Evolutionary conservation across 208 protist genomes (phyloP).

Genomic region (Acanthamoeba culbertsoni): DNA sequence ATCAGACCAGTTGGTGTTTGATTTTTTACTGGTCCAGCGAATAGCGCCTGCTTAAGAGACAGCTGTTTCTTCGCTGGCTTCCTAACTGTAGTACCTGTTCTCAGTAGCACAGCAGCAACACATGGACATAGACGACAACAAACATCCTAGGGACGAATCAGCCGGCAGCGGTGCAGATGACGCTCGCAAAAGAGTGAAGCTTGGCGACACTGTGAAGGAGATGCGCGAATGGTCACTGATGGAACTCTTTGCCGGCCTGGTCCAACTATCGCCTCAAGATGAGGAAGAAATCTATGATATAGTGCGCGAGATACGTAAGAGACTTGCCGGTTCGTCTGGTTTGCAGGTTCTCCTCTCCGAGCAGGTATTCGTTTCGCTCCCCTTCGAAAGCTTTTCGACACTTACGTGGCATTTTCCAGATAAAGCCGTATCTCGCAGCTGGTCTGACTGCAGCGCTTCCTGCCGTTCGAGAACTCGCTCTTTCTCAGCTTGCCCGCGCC

Average conservation of each 20-base stretch:
- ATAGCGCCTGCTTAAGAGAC: no score
- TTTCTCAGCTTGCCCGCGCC: background rate
- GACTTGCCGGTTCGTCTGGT: background rate
- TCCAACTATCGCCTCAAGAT: background rate
- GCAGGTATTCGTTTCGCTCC: background rate
- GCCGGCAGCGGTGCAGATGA: background rate
- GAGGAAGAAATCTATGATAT: background rate
- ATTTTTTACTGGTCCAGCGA: no score
- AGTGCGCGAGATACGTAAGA: background rate
- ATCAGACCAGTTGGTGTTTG: no score
- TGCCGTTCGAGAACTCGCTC: background rate
- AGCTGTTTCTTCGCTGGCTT: no score
- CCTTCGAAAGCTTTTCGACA: background rate
- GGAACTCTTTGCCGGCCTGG: background rate
- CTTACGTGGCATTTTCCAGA: background rate
- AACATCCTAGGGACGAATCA: background rate
- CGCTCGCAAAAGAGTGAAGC: background rate
- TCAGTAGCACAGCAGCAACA: no score
- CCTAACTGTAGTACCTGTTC: no score
- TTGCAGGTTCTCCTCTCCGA: slow-evolving; percentile 8
- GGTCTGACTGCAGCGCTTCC: background rate
- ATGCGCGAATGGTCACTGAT: background rate
- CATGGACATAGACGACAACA: no score
- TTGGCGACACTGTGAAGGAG: background rate
- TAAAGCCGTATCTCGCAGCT: background rate